phyloP scores from a whole-genome alignment of 1,284 basidiomycete species.

The Ceratobasidium theobromae region DNA sequence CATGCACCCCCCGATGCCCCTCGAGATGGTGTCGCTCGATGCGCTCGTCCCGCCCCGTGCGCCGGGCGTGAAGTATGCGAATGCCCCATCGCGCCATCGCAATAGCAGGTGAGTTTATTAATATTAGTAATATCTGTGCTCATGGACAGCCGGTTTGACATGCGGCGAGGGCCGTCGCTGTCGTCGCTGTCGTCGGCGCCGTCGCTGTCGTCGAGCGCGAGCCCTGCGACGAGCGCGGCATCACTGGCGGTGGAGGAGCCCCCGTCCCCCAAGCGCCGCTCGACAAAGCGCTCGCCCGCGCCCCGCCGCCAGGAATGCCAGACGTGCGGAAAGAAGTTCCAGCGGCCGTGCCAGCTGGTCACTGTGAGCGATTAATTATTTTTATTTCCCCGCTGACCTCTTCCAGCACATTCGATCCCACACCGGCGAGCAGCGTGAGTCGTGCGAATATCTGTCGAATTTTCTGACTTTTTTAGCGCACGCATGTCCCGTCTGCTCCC shows the following conservation, averaged over 20 bases:
- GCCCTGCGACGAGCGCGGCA: background rate
- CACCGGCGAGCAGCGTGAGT: constrained; percentile 29
- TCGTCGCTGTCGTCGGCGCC: too few species aligned
- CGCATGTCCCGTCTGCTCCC: constrained; percentile 23
- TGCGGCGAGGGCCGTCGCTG: too few species aligned
- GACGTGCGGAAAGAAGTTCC: constrained; percentile 29
- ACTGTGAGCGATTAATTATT: constrained; percentile 12
- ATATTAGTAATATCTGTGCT: too few species aligned
- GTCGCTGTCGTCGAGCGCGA: too few species aligned
- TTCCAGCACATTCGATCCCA: constrained; percentile 26
- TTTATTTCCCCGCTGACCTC: background rate
- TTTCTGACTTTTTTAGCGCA: constrained; percentile 16
- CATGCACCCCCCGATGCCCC: too few species aligned
- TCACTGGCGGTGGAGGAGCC: background rate
- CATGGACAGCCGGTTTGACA: too few species aligned
- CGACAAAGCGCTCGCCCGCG: constrained; percentile 6
- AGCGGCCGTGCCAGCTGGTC: constrained; percentile 14
- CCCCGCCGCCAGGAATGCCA: constrained; percentile 10
- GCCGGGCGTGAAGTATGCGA: too few species aligned
- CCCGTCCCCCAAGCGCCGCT: background rate
- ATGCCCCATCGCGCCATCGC: too few species aligned
- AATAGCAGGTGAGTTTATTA: too few species aligned
- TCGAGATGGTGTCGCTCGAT: too few species aligned
- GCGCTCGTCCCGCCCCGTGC: too few species aligned
- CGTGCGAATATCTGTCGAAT: background rate